phyloP scores from a whole-genome alignment of 108 stramenopile species.

The Asterionellopsis glacialis region DNA sequence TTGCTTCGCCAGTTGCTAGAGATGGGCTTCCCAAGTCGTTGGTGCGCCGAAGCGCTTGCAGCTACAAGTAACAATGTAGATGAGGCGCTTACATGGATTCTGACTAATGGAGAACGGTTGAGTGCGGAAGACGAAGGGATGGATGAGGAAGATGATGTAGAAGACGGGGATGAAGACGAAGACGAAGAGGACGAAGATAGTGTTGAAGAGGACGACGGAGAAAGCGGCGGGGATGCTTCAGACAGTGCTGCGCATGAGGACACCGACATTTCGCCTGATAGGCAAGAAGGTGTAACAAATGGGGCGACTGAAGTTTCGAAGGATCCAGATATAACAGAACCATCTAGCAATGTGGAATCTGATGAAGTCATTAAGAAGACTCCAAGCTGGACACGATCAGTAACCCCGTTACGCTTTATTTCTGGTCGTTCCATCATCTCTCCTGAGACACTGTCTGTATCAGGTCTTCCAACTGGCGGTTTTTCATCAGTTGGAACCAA shows the following conservation, averaged over 20 bases:
- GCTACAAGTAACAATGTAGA: conserved; percentile 91
- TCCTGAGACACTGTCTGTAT: conserved; percentile 56
- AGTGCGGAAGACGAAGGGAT: conserved; percentile 66
- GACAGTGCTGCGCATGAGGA: not conserved
- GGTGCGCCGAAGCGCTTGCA: conserved; percentile 88
- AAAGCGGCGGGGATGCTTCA: conserved; percentile 2
- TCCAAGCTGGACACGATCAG: conserved; percentile 52
- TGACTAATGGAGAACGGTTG: conserved; percentile 87
- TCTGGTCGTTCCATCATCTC: conserved; percentile 71
- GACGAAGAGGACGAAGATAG: conserved; percentile 40
- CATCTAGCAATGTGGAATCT: conserved; percentile 7
- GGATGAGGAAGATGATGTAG: conserved; percentile 63
- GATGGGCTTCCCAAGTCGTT: conserved; percentile 95
- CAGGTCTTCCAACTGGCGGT: conserved; percentile 72
- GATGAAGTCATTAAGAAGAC: not conserved
- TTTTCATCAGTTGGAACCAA: conserved; percentile 88
- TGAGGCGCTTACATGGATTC: conserved; percentile 94
- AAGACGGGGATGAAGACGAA: conserved; percentile 46
- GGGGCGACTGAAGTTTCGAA: conserved; percentile 1
- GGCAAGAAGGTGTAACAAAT: conserved; percentile 6
- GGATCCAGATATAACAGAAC: no score
- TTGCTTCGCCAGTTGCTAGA: conserved; percentile 86
- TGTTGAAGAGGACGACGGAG: conserved; percentile 22
- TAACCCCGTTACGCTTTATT: conserved; percentile 67
- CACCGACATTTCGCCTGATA: no score